Evolutionary conservation across 495 filamentous ascomycete genomes (phyloP).

Genomic region (Cercophora samala): DNA sequence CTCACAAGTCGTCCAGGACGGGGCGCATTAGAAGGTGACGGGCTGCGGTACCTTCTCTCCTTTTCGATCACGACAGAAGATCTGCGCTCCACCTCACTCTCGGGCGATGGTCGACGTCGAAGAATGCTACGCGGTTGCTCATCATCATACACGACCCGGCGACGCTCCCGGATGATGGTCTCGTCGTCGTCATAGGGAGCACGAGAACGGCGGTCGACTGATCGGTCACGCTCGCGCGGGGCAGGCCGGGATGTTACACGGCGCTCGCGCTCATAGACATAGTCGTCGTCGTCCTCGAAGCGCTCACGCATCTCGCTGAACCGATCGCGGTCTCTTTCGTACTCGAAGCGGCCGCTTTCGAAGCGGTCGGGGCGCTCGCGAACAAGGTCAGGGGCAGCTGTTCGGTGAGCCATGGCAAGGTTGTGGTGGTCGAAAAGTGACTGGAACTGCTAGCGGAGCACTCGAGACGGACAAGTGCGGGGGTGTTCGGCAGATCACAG

Average conservation of each 20-base stretch:
- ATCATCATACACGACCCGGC: conserved; percentile 40
- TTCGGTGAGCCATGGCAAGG: conserved; percentile 31
- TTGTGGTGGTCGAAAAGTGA: too few species aligned
- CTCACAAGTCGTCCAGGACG: conserved; percentile 33
- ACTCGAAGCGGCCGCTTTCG: conserved; percentile 42
- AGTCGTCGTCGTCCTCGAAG: conserved; percentile 31
- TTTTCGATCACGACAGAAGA: conserved; percentile 29
- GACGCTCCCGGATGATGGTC: conserved; percentile 33
- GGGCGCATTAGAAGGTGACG: conserved; percentile 31
- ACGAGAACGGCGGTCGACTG: conserved; percentile 30
- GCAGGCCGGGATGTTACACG: conserved; percentile 19
- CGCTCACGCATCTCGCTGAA: conserved; percentile 37
- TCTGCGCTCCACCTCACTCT: conserved; percentile 33
- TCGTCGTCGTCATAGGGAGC: conserved; percentile 39
- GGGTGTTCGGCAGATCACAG: conserved; percentile 7
- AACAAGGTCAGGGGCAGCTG: conserved; percentile 37
- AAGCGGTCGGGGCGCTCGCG: conserved; percentile 39
- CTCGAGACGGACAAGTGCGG: not conserved
- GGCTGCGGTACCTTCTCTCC: conserved; percentile 36
- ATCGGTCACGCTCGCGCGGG: conserved; percentile 33
- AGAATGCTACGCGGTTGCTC: conserved; percentile 20
- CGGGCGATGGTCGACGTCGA: conserved; percentile 20
- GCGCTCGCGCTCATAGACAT: conserved; percentile 23
- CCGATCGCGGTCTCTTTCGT: conserved; percentile 32
- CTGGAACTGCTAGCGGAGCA: not conserved